Percentiles rank a stretch among this genome's conserved stretches.
Conservation (phyloP, 164 flowering plant species). For the Nelumbo lutea region DNA sequence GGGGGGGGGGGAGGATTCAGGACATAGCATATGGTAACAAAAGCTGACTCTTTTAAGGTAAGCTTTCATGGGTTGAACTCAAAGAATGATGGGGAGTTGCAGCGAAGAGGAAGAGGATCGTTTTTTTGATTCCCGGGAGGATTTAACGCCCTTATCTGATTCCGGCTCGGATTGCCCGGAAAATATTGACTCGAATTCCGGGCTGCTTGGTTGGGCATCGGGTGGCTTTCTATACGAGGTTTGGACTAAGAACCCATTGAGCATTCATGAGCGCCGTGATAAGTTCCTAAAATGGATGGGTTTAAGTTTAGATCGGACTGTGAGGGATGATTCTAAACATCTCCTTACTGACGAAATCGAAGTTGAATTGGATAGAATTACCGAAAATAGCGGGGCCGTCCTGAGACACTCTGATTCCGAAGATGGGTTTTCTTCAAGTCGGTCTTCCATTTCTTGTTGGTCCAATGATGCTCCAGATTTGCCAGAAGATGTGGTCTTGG, state of each 20-base stretch:
- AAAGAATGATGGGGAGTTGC: constrained; percentile 24
- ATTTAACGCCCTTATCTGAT: constrained; percentile 50
- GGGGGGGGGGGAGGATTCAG: constrained; percentile 7
- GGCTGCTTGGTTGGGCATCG: not conserved
- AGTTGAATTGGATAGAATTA: constrained; percentile 24
- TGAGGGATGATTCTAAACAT: constrained; percentile 23
- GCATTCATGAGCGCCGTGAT: constrained; percentile 55
- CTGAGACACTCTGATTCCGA: constrained; percentile 31
- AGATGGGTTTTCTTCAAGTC: constrained; percentile 29
- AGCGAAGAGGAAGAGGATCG: constrained; percentile 42
- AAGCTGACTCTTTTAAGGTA: constrained; percentile 7
- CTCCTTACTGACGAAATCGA: constrained; percentile 7
- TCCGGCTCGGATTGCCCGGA: constrained; percentile 40
- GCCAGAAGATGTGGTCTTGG: constrained; percentile 17
- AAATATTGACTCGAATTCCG: constrained; percentile 18
- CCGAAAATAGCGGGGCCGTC: constrained; percentile 41
- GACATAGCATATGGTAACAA: constrained; percentile 9
- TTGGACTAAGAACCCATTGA: constrained; percentile 49
- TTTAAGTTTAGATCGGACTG: constrained; percentile 21
- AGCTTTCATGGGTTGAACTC: constrained; percentile 30
- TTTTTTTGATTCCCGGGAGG: constrained; percentile 66
- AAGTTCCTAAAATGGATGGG: constrained; percentile 60
- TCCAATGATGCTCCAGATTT: constrained; percentile 17
- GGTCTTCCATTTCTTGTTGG: constrained; percentile 25
- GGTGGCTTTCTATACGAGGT: constrained; percentile 32